Evolutionary conservation across 2,329 filamentous ascomycete species (phyloP).

Genomic region (Fusarium neocosmosporiellum): DNA sequence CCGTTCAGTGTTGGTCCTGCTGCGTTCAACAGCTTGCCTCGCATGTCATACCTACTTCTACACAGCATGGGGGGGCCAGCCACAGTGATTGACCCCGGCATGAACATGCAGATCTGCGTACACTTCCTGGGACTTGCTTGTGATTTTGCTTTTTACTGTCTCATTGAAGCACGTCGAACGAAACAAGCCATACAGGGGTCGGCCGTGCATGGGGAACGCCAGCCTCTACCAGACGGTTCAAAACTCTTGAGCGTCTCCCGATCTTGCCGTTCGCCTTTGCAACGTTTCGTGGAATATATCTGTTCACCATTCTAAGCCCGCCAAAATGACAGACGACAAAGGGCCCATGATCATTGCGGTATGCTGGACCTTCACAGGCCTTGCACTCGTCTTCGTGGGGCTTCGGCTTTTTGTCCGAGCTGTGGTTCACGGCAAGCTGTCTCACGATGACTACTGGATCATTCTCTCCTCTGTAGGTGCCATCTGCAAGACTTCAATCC

Average conservation of each 20-base stretch:
- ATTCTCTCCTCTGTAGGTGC: constrained; percentile 6
- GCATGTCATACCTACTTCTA: no score
- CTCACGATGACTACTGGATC: constrained; percentile 32
- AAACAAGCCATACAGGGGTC: no score
- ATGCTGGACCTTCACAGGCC: constrained; percentile 31
- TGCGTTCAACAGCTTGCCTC: no score
- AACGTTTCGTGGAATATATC: neutral
- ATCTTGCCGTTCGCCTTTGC: neutral
- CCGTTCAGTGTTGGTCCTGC: no score
- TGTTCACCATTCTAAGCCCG: neutral
- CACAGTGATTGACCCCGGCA: no score
- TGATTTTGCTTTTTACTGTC: no score
- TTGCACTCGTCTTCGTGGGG: constrained; percentile 25
- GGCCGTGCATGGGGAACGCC: no score
- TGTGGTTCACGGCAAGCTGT: constrained; percentile 18
- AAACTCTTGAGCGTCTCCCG: neutral
- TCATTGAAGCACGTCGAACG: no score
- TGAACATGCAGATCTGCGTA: no score
- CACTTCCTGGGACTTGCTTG: no score
- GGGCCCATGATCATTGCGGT: constrained; percentile 26
- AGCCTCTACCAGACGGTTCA: no score
- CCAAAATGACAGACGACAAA: constrained; percentile 23
- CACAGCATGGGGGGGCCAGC: no score
- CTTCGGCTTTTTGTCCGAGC: constrained; percentile 24
- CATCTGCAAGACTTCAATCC: neutral